Conservation (phyloP, 108 stramenopile species). For the Cyclotella choctawhatcheeana region DNA sequence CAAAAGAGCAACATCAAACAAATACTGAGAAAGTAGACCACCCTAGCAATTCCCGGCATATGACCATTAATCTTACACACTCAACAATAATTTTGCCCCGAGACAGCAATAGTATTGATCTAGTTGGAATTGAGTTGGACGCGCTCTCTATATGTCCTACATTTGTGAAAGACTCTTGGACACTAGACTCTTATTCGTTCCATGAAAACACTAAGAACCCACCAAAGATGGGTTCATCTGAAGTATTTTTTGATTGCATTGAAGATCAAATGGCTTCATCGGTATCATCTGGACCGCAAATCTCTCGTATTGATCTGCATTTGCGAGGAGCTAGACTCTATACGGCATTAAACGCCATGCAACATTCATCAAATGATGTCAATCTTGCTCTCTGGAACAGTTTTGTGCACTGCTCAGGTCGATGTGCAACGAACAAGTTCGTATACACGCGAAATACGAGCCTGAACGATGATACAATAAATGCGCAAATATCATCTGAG, state of each 20-base stretch:
- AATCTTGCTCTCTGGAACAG: conserved; percentile 45
- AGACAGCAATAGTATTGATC: conserved; percentile 61
- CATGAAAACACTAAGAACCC: background rate
- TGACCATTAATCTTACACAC: conserved; percentile 46
- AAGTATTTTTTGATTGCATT: conserved; percentile 46
- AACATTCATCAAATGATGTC: conserved; percentile 7
- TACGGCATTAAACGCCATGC: conserved; percentile 39
- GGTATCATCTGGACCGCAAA: conserved; percentile 1
- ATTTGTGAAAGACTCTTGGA: conserved; percentile 37
- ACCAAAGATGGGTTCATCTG: conserved; percentile 16
- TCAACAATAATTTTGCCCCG: conserved; percentile 71
- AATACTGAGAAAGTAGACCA: background rate
- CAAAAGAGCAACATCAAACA: conserved; percentile 37
- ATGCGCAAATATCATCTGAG: conserved; percentile 22
- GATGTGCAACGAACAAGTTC: conserved; percentile 45
- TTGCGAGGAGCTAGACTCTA: conserved; percentile 39
- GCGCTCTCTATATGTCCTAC: conserved; percentile 40
- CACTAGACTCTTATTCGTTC: conserved; percentile 37
- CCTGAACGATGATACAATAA: conserved; percentile 11
- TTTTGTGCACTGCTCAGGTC: conserved; percentile 36
- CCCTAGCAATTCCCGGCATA: conserved; percentile 35
- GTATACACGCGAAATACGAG: conserved; percentile 44
- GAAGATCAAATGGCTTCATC: conserved; percentile 8
- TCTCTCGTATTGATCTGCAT: conserved; percentile 40
- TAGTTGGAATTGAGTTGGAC: conserved; percentile 67